These are phyloP conservation scores for Coprinopsis sp. DNA, from an alignment of 768 basidiomycete genomes.

Conservation along the genomic window DNA sequence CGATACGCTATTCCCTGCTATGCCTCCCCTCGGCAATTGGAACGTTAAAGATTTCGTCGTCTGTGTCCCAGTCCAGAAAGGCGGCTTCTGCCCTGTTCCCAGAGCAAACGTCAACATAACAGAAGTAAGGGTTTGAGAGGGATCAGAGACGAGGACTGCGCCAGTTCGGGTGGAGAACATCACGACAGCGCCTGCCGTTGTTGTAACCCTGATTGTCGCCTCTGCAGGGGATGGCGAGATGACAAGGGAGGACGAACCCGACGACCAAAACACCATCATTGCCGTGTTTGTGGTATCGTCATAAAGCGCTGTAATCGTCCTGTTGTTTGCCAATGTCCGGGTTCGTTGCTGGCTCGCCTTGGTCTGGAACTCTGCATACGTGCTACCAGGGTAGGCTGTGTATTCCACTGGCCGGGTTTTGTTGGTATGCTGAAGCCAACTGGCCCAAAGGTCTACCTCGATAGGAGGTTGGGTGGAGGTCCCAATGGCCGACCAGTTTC, in stretches of 20 bases:
- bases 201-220: constrained; percentile 28
- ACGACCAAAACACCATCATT: constrained; percentile 55
- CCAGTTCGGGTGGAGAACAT: constrained; percentile 39
- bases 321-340: constrained; percentile 43
- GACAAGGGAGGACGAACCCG: constrained; percentile 39
- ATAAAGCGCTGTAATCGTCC: constrained; percentile 43
- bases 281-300: constrained; percentile 37
- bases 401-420: constrained; percentile 42
- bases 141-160: constrained; percentile 57
- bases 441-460: constrained; percentile 61
- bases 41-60: constrained; percentile 32
- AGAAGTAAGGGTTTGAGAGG: constrained; percentile 46
- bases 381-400: constrained; percentile 50
- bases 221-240: constrained; percentile 23
- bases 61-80: constrained; percentile 20
- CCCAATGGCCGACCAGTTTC: constrained; percentile 60
- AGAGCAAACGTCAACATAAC: constrained; percentile 35
- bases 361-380: constrained; percentile 30
- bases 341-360: constrained; percentile 31
- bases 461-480: constrained; percentile 54
- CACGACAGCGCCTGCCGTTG: constrained; percentile 39
- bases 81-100: constrained; percentile 20
- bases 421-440: constrained; percentile 47
- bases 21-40: constrained; percentile 41
- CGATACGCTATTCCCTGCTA: constrained; percentile 46